A percentile compares a stretch with the other conserved stretches of the same genome.
Evolutionary conservation across 208 protist genomes (phyloP).

Genomic region (Acanthamoeba royreba): DNA sequence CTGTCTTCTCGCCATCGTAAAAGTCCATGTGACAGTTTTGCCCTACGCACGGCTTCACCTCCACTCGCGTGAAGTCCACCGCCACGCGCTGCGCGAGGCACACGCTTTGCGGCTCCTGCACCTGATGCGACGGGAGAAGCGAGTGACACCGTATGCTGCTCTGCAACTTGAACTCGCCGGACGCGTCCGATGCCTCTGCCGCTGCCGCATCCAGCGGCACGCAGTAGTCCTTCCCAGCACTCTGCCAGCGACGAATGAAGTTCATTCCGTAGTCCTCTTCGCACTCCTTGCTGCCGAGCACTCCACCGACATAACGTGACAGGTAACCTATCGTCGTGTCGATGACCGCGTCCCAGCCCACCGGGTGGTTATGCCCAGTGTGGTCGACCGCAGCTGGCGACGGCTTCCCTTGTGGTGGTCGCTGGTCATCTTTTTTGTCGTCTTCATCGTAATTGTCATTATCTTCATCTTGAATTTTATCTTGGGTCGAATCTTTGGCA

Average conservation of each 20-base stretch:
- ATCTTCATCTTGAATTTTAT: background rate
- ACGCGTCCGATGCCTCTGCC: background rate
- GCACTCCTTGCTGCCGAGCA: background rate
- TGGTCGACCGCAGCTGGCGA: background rate
- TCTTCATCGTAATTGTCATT: background rate
- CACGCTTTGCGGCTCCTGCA: background rate
- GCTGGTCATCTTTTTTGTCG: too few species aligned
- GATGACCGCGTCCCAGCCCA: background rate
- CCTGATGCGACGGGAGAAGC: background rate
- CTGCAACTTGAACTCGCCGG: background rate
- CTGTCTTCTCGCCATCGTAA: slow-evolving; percentile 13
- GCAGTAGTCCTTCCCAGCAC: slow-evolving; percentile 21
- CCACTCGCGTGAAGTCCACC: background rate
- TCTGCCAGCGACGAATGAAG: background rate
- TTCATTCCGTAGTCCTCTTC: slow-evolving; percentile 13
- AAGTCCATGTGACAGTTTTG: background rate
- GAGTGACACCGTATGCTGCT: background rate
- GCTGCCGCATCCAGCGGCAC: background rate
- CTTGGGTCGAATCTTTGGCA: background rate
- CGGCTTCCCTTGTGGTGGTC: too few species aligned
- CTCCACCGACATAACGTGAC: background rate
- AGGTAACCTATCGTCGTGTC: background rate
- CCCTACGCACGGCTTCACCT: background rate
- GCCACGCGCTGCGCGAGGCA: background rate
- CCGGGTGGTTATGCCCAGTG: background rate